Evolutionary conservation across 2,329 filamentous ascomycete species (phyloP), one percentile per base, ranked within the genome.

Genomic region (Leptographium galeiforme): DNA sequence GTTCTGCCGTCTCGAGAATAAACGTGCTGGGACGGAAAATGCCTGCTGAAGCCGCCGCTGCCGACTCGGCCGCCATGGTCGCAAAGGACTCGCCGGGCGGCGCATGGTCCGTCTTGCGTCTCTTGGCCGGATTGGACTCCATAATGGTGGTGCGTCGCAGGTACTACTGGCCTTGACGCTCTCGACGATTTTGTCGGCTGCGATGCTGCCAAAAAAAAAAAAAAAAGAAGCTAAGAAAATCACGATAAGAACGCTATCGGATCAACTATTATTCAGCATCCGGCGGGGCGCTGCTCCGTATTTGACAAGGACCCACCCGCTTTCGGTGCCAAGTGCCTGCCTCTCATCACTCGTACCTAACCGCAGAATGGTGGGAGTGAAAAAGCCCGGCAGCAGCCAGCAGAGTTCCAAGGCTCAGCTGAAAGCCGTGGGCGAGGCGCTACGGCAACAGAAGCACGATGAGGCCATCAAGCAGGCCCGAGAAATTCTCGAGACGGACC

Each of bases 401-500:
- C 73, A 75, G 44, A 68, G 67, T 57, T 66, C 73, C 64, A 95
- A 95, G 71, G 77, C 83, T 52, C 80, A 83, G 55, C 74, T 96
- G 61, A 95, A 95, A 71, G 81, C 84, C 59, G 85, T 93, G 59
- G 87, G 85, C 64, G 78, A 86, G 58, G 83, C 85, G 48, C 77
- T 95, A 60, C 86, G 88, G 63, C 77, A 82, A 56, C 79, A 87
- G 61, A 85, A 93, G 63, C 95, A 84, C 72, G 84, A 85, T 56
- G 82, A 86, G 62, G 89, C 85, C 45, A 75, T 84, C 50, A 71
- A 78, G 34, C 81, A 89, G 64, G 82, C 87, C 6, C 75, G 81
- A 56, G 76, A 78, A 33, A 73, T 94, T 40, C 70, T 95, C 48
- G 74, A 82, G 52, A 78, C 78, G 58, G 89, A 96, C 57, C 70